Evolutionary conservation across 1,139 yeast species (phyloP), one percentile per base, ranked within the genome.

Genomic region (Komagataea norvegica): DNA sequence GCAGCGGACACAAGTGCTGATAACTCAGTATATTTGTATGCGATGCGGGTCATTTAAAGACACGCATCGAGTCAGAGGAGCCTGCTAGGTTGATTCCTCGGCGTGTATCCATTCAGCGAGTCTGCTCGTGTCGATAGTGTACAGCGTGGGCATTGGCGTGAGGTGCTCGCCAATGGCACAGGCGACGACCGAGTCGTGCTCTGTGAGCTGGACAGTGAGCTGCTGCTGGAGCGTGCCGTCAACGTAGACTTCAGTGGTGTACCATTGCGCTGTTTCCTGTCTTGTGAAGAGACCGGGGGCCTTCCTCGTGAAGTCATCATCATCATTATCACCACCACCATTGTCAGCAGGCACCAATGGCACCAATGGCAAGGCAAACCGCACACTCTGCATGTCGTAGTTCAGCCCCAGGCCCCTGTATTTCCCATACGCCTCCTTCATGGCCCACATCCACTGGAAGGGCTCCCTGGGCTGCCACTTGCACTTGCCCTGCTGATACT

Each of bases 351-450:
- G 20, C n/a, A 4, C 13, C n/a, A n/a, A n/a, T n/a, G n/a, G n/a
- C n/a, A 20, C 11, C 21, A 37, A 26, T 14, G 40, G 40, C 18
- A 30, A 14, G 8, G 49, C 49, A 33, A 56, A 61, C 39, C 62
- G 55, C 30, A 62, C 62, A 0, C 49, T 38, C 4, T 47, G 38
- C 40, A 80, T 58, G 30, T 78, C 77, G 14, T 70, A 61, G 44
- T 78, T 73, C 20, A 82, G 59, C 0, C 93, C 91, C 15, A 68
- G 59, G 0, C 91, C 91, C 6, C 71, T 47, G 19, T 67, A 68
- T 49, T 82, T 83, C 3, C 81, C 70, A 47, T 75, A 80, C 24
- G 84, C 74, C 53, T 83, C 93, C 51, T 83, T 83, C 38, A 82
- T 55, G 0, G 91, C 80, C 93, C 91, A 83, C 24, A 72, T 64